Evolutionary conservation across 2,329 filamentous ascomycete species (phyloP).

Genomic region (Hypoxylon sp.): DNA sequence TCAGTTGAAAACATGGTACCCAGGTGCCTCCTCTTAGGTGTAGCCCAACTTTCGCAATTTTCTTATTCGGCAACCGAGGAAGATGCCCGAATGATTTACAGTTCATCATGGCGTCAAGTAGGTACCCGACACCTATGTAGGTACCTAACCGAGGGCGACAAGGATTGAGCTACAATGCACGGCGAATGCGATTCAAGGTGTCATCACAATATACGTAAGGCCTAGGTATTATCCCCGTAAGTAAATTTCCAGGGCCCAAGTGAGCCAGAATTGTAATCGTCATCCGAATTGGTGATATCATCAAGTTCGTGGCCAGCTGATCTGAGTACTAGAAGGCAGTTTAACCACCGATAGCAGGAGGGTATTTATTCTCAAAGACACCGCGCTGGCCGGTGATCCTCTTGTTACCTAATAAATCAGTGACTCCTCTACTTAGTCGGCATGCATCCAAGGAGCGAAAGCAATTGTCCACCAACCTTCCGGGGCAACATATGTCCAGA

Average conservation of each 20-base stretch:
- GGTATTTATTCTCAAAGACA: too few relatives aligned
- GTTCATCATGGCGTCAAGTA: too few relatives aligned
- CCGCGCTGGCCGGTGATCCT: not conserved
- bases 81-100: too few relatives aligned
- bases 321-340: constrained; percentile 16
- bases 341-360: too few relatives aligned
- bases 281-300: constrained; percentile 41
- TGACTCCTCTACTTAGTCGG: not conserved
- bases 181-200: not conserved
- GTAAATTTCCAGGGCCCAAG: not conserved
- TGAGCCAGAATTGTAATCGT: constrained; percentile 6
- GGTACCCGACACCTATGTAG: too few relatives aligned
- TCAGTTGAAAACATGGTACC: not conserved
- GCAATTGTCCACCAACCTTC: too few relatives aligned
- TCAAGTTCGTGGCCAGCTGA: constrained; percentile 14
- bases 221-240: not conserved
- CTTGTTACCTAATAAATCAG: not conserved
- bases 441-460: not conserved
- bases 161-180: not conserved
- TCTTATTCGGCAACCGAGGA: not conserved
- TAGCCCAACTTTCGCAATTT: not conserved
- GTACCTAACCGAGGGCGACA: not conserved
- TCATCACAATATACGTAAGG: not conserved
- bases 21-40: not conserved
- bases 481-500: too few relatives aligned